Evolutionary conservation across 345 rosid genomes (phyloP).

Genomic region (Stellera chamaejasme): DNA sequence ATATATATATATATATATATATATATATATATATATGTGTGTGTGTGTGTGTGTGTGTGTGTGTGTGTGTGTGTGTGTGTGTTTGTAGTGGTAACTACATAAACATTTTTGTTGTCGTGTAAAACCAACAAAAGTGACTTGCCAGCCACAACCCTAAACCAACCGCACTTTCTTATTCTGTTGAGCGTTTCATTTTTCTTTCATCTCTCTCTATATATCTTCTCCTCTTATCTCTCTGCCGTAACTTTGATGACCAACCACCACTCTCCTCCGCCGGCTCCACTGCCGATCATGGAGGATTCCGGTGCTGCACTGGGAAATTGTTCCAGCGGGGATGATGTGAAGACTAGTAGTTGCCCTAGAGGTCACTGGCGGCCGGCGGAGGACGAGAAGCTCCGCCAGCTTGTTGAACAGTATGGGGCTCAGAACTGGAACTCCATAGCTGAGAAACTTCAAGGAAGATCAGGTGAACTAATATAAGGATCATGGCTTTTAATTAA

Average conservation of each 20-base stretch:
- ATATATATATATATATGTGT: no score
- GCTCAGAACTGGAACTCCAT: conserved; percentile 76
- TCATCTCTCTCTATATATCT: conserved; percentile 32
- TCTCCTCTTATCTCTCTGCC: conserved; percentile 23
- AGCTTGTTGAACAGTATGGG: conserved; percentile 52
- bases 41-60: no score
- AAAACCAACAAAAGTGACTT: conserved; percentile 74
- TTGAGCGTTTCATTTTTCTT: conserved; percentile 7
- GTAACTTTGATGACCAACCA: conserved; percentile 22
- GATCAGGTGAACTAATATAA: conserved; percentile 40
- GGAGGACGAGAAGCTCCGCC: conserved; percentile 62
- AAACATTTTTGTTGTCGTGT: conserved; percentile 42
- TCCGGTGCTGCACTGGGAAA: conserved; percentile 24
- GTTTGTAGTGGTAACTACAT: conserved; percentile 31
- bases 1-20: no score
- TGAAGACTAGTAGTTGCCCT: conserved; percentile 25
- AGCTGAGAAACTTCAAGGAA: conserved; percentile 60
- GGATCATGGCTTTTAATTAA: no score
- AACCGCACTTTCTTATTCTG: conserved; percentile 36
- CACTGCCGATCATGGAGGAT: conserved; percentile 20
- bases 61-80: no score
- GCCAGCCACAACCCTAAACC: conserved; percentile 61
- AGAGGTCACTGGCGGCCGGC: conserved; percentile 80
- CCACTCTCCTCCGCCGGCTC: neutral
- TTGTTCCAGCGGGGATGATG: conserved; percentile 20